phyloP scores from a whole-genome alignment of 257 asterid genomes.

The Gentiana dahurica region DNA sequence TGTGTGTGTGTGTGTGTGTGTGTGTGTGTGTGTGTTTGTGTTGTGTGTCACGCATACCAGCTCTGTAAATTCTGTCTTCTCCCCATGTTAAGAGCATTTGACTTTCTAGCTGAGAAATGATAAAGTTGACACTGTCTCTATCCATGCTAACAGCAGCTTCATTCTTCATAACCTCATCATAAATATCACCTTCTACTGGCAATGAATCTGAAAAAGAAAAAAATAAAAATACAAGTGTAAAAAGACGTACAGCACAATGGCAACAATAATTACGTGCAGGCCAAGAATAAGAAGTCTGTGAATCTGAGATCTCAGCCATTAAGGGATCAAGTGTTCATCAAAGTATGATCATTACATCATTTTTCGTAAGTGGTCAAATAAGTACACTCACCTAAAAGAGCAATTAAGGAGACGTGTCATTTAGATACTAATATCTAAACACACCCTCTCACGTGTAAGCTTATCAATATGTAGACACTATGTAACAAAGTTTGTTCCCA shows the following conservation, averaged over 20 bases:
- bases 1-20: too few relatives aligned
- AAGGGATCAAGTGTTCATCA: not conserved
- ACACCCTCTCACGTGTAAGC: too few relatives aligned
- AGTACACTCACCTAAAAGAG: too few relatives aligned
- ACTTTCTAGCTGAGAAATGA: slow-evolving; percentile 68
- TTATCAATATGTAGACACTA: too few relatives aligned
- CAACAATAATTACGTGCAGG: not conserved
- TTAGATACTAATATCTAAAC: too few relatives aligned
- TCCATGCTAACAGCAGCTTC: slow-evolving; percentile 59
- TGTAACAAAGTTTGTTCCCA: too few relatives aligned
- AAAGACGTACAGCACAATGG: too few relatives aligned
- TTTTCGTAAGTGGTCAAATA: too few relatives aligned
- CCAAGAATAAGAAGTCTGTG: not conserved
- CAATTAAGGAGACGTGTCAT: too few relatives aligned
- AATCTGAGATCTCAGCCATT: not conserved
- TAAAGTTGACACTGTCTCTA: slow-evolving; percentile 44
- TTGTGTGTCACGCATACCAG: slow-evolving; percentile 40
- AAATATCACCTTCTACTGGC: slow-evolving; percentile 50
- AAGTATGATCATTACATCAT: too few relatives aligned
- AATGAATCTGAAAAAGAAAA: slow-evolving; percentile 40
- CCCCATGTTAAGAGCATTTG: slow-evolving; percentile 26
- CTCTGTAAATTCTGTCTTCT: slow-evolving; percentile 43
- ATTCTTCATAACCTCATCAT: slow-evolving; percentile 65
- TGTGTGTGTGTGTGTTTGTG: too few relatives aligned
- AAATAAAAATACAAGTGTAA: slow-evolving; percentile 10